Evolutionary conservation across 1,284 basidiomycete species (phyloP), one percentile per base, ranked within the genome.

Genomic region (Ceratobasidium sp.): DNA sequence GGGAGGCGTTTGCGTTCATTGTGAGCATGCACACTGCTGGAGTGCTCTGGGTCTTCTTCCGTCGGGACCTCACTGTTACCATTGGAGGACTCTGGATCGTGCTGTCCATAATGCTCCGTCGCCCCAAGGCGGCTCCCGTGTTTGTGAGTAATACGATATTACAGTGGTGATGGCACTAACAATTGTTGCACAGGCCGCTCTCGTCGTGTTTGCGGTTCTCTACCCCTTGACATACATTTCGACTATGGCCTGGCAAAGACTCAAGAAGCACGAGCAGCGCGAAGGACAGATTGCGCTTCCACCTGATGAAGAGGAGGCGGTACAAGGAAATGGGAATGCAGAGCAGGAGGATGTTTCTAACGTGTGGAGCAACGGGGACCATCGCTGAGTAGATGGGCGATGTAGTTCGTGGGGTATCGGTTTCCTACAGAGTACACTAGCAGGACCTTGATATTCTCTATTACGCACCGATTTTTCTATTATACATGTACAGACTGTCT

Each of bases 1-100:
- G 72, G 70, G 57, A 72, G 25, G 73, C 72, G 8, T 60, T 73
- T 32, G 72, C 57, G 32, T 71, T 71, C 57, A 69, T 73, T 13
- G 53, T 73, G 20, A 67, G 62, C 47, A 65, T 69, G 35, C 71
- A 73, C 55, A 31, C 68, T 27, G 43, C 60, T n/a, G 73, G 72
- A 20, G 45, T 73, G 20, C 29, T 73, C 25, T 69, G 70, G 67
- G 72, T 73, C 5, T 62, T 68, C 31, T 45, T 69, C 13, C 65
- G 62, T 2, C 22, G 53, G 22, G 73, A 73, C 43, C 65, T 71
- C n/a, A 60, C 71, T 25, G 55, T 70, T 22, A 67, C 72, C 4
- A 32, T 70, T 20, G 70, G 67, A 10, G 73, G 73, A 15, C 52
- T 71, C 7, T 73, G 70, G 72, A 31, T 69, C 1, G 68, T 70